Percentiles rank a stretch among this genome's conserved stretches.
These are phyloP conservation scores for Chrysoporthe deuterocubensis DNA, from an alignment of 2,329 filamentous ascomycete species.

Conservation along the genomic window DNA sequence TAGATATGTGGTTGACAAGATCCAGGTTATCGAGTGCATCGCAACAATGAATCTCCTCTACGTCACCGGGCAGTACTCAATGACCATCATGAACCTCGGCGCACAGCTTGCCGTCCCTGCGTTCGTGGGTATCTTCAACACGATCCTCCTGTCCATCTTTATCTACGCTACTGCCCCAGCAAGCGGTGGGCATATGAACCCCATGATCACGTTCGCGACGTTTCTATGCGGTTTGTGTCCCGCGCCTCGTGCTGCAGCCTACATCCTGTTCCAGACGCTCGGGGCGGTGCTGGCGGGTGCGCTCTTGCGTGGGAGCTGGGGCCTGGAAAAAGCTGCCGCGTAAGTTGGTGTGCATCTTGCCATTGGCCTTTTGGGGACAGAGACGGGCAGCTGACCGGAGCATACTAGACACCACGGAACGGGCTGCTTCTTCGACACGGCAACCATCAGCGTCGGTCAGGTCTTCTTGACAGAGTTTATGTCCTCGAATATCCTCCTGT, in stretches of 20 bases:
- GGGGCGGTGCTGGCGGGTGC: slow-evolving; percentile 46
- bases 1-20: background rate
- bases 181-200: slow-evolving; percentile 57
- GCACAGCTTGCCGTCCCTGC: slow-evolving; percentile 31
- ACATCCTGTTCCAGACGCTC: background rate
- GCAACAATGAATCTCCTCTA: slow-evolving; percentile 38
- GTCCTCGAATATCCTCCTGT: slow-evolving; percentile 45
- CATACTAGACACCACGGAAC: slow-evolving; percentile 35
- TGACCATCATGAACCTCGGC: slow-evolving; percentile 36
- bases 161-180: slow-evolving; percentile 54
- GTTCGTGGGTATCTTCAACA: slow-evolving; percentile 45
- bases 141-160: slow-evolving; percentile 48
- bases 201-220: slow-evolving; percentile 56
- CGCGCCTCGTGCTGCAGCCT: slow-evolving; percentile 44
- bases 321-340: slow-evolving; percentile 36
- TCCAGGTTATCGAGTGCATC: slow-evolving; percentile 34
- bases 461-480: slow-evolving; percentile 54
- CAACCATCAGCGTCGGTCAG: slow-evolving; percentile 41
- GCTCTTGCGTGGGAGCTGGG: slow-evolving; percentile 43
- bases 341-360: slow-evolving; percentile 26
- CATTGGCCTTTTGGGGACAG: background rate
- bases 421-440: slow-evolving; percentile 44
- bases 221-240: slow-evolving; percentile 54
- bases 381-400: background rate
- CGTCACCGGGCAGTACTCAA: slow-evolving; percentile 38